Evolutionary conservation across 2,329 filamentous ascomycete genomes (phyloP).

Genomic region (Ophiostoma montium): DNA sequence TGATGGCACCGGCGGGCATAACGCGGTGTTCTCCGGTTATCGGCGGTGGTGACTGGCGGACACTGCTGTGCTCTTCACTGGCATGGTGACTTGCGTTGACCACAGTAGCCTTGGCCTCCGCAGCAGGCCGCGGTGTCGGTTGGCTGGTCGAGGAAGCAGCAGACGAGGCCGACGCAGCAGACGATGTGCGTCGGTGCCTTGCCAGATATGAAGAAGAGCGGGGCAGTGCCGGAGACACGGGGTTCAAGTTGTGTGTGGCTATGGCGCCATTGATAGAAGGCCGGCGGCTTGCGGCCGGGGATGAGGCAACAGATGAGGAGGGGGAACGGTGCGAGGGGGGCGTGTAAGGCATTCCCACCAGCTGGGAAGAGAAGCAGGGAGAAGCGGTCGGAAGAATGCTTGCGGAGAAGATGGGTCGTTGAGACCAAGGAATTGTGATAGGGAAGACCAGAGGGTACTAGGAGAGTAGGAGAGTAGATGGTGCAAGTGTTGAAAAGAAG

Average conservation of each 20-base stretch:
- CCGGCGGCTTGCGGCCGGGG: constrained; percentile 43
- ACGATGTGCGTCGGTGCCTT: constrained; percentile 46
- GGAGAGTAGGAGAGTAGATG: background rate
- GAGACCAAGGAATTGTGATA: background rate
- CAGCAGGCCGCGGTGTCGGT: constrained; percentile 33
- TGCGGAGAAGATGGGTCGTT: background rate
- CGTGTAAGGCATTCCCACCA: constrained; percentile 69
- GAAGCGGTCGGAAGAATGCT: background rate
- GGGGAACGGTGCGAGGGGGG: constrained; percentile 57
- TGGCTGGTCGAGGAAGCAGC: constrained; percentile 22
- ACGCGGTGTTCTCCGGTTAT: constrained; percentile 48
- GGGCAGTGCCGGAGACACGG: constrained; percentile 39
- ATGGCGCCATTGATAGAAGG: constrained; percentile 36
- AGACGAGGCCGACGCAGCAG: constrained; percentile 22
- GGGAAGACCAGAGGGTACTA: background rate
- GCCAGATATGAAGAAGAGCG: constrained; percentile 52
- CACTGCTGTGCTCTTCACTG: constrained; percentile 26
- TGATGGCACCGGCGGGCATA: constrained; percentile 72
- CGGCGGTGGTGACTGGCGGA: constrained; percentile 76
- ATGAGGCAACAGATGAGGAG: constrained; percentile 41
- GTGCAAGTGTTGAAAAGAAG: background rate
- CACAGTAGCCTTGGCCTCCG: constrained; percentile 28
- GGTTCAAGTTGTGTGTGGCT: constrained; percentile 1
- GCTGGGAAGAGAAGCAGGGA: constrained; percentile 13
- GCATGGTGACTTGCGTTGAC: background rate